Evolutionary conservation across 495 filamentous ascomycete species (phyloP).

Genomic region (Achaetomiella virescens): DNA sequence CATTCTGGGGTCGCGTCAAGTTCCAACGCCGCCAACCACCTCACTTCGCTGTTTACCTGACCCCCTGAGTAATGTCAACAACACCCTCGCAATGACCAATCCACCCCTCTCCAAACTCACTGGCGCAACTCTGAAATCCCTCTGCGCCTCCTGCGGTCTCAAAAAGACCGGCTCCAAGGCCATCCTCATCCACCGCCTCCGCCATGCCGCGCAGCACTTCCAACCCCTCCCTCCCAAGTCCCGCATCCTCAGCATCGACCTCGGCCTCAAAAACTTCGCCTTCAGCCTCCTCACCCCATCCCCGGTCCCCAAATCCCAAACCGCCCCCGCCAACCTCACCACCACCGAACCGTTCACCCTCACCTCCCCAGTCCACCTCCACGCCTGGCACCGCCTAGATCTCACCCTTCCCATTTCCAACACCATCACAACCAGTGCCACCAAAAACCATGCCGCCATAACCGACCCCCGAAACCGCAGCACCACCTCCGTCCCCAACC

Average conservation of each 20-base stretch:
- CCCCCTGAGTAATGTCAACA: neutral
- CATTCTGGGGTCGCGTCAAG: too few species aligned
- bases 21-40: too few species aligned
- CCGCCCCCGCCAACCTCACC: neutral
- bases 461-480: too few species aligned
- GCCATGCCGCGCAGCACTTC: constrained; percentile 12
- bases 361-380: constrained; percentile 32
- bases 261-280: constrained; percentile 82
- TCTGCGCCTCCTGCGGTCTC: constrained; percentile 22
- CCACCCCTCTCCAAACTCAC: neutral
- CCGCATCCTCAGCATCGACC: constrained; percentile 70
- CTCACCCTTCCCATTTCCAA: constrained; percentile 22
- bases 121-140: neutral
- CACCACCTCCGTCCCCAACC: neutral
- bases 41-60: neutral
- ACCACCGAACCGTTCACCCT: constrained; percentile 21
- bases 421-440: neutral
- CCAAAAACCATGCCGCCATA: too few species aligned
- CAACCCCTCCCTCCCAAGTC: constrained; percentile 14
- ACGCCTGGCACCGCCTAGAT: constrained; percentile 29
- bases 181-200: constrained; percentile 12
- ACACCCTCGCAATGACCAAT: constrained; percentile 2
- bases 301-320: neutral
- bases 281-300: constrained; percentile 54
- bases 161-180: constrained; percentile 16